A percentile compares a stretch with the other conserved stretches of the same genome.
Conservation (phyloP, 2,329 filamentous ascomycete genomes). For the Eurotiales sp. region DNA sequence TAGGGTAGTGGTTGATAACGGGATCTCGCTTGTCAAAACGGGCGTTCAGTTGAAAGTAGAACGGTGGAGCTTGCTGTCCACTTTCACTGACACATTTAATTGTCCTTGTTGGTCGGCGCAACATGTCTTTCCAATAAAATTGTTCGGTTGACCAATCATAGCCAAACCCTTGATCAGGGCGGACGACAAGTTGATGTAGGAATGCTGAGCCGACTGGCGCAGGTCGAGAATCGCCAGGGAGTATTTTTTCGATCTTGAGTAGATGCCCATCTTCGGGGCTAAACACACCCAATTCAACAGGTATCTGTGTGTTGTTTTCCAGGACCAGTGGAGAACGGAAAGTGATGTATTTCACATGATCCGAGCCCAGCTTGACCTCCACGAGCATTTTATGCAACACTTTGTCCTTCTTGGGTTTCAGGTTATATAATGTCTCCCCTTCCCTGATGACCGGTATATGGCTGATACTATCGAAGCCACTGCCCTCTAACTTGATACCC, state of each 20-base stretch:
- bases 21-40: conserved; percentile 80
- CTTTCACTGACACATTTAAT: conserved; percentile 84
- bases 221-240: conserved; percentile 83
- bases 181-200: conserved; percentile 79
- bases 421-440: conserved; percentile 83
- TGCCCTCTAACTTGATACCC: conserved; percentile 80
- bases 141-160: conserved; percentile 91
- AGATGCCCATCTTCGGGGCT: conserved; percentile 83
- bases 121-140: conserved; percentile 87
- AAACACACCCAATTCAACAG: conserved; percentile 87
- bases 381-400: conserved; percentile 86
- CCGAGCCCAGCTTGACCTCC: conserved; percentile 81
- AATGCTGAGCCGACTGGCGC: conserved; percentile 90
- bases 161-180: conserved; percentile 92
- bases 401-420: conserved; percentile 81
- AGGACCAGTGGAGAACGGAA: conserved; percentile 86
- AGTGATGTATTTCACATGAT: conserved; percentile 98
- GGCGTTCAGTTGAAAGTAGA: conserved; percentile 95
- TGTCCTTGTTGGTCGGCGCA: conserved; percentile 79
- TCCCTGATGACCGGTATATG: conserved; percentile 90
- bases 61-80: conserved; percentile 71
- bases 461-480: conserved; percentile 85
- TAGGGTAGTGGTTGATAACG: conserved; percentile 79
- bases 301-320: conserved; percentile 96
- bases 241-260: conserved; percentile 95